Base-by-base conservation (phyloP, 1,284 basidiomycete genomes). In the Hymenochaete sp. region DNA sequence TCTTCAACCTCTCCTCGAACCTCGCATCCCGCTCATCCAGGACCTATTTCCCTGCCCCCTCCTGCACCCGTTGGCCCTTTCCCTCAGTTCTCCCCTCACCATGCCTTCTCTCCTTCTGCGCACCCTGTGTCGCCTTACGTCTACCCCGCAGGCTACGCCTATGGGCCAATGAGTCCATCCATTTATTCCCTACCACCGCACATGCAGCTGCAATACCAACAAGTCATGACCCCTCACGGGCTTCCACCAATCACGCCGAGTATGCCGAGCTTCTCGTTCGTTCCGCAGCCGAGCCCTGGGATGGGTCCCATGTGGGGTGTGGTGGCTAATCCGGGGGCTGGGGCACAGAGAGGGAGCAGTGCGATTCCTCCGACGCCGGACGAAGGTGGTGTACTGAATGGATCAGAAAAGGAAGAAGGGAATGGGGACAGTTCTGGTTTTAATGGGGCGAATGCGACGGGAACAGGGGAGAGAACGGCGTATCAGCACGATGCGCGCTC, bases 181-280 rank as follows among this genome's bases (percentile, higher is more conserved):
- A 11, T 27, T 7, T 40, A 46, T 26, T 28, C 26, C 3, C 37
- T 46, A 29, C 37, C 27, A 2, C 19, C 24, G 9, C 44, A 46
- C 16, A 38, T 31, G 38, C 32, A 35, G 13, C n/a, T n/a, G n/a
- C 42, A 9, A 7, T 41, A 48, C 18, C 24, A 32, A 19, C 16
- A 36, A 5, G 62, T 59, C 41, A 70, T 76, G 55, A 84, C 80
- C 9, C 79, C 81, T 22, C 77, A 77, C 53, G 83, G 82, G 0
- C 63, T 84, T 7, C 81, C 81, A 16, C 80, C 82, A 2, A 82
- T 87, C 44, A 87, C 83, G 21, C 82, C 82, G 1, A 79, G 78
- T 52, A 87, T 87, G 83, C 82, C 82, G 4, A 72, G 79, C 8
- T 87, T 86, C 62, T 75, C 72, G 18, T 85, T 85, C 60, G 63